A percentile compares a stretch with the other conserved stretches of the same genome.
phyloP scores from a whole-genome alignment of 169 alveolate species.

The Plasmodium vinckei region DNA sequence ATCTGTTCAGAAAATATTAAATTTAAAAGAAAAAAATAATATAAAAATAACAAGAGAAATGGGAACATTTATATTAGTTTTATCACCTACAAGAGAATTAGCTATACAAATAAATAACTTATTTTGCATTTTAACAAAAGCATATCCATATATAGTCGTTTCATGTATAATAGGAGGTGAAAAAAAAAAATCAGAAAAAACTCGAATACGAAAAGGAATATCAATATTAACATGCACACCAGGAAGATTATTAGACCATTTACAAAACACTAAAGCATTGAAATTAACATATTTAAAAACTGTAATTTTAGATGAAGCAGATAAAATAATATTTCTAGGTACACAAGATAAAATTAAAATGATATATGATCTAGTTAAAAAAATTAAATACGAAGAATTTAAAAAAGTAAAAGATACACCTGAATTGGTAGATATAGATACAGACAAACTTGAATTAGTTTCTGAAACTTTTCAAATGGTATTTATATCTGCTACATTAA shows the following conservation, averaged over 20 bases:
- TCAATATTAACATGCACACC: slow-evolving; percentile 97
- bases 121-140: slow-evolving; percentile 75
- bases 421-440: slow-evolving; percentile 6
- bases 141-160: slow-evolving; percentile 84
- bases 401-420: slow-evolving; percentile 5
- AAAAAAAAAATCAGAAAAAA: slow-evolving; percentile 91
- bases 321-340: slow-evolving; percentile 97
- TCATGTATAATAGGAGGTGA: slow-evolving; percentile 92
- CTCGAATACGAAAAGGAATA: slow-evolving; percentile 93
- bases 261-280: slow-evolving; percentile 92
- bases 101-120: slow-evolving; percentile 87
- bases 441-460: not conserved
- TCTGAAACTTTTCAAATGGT: slow-evolving; percentile 78
- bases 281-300: slow-evolving; percentile 84
- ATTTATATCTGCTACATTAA: slow-evolving; percentile 88
- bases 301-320: slow-evolving; percentile 98
- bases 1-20: slow-evolving; percentile 84
- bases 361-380: slow-evolving; percentile 80
- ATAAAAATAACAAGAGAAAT: slow-evolving; percentile 83
- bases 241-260: slow-evolving; percentile 97
- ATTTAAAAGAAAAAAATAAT: slow-evolving; percentile 18
- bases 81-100: slow-evolving; percentile 93
- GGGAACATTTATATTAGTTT: slow-evolving; percentile 86
- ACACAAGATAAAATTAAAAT: slow-evolving; percentile 93
- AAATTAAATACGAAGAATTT: slow-evolving; percentile 6